Evolutionary conservation across 345 rosid species (phyloP).

Genomic region (Cardamine chenopodiifolia): DNA sequence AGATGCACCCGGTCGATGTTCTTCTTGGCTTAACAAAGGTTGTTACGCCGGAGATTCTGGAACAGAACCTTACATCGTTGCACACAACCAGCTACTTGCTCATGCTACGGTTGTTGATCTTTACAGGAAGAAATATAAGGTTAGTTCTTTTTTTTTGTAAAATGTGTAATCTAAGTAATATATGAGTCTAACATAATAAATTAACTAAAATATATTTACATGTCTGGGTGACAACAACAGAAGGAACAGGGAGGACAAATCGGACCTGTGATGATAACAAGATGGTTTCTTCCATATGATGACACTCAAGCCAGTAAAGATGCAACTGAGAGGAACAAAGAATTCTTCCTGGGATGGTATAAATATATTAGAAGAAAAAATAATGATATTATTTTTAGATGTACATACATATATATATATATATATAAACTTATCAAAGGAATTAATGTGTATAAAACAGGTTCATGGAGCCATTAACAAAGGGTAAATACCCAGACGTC

Average conservation of each 20-base stretch:
- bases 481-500: constrained; percentile 28
- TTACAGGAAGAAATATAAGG: constrained; percentile 35
- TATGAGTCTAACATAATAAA: not conserved
- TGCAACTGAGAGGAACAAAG: constrained; percentile 36
- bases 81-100: constrained; percentile 36
- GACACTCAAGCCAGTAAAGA: not conserved
- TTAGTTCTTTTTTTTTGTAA: not conserved
- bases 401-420: not conserved
- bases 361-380: too few species aligned
- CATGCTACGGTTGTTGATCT: constrained; percentile 29
- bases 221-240: constrained; percentile 4
- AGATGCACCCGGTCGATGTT: constrained; percentile 52
- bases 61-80: constrained; percentile 33
- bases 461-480: constrained; percentile 41
- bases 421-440: not conserved
- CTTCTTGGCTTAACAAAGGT: constrained; percentile 15
- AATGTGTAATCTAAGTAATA: not conserved
- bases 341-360: constrained; percentile 36
- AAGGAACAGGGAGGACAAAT: constrained; percentile 4
- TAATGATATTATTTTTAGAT: too few species aligned
- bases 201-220: too few species aligned
- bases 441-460: not conserved
- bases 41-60: constrained; percentile 42
- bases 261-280: constrained; percentile 41
- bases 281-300: constrained; percentile 37